A percentile compares a stretch with the other conserved stretches of the same genome.
These are phyloP conservation scores for Voacanga thouarsii DNA, from an alignment of 257 asterid species.

Conservation along the genomic window DNA sequence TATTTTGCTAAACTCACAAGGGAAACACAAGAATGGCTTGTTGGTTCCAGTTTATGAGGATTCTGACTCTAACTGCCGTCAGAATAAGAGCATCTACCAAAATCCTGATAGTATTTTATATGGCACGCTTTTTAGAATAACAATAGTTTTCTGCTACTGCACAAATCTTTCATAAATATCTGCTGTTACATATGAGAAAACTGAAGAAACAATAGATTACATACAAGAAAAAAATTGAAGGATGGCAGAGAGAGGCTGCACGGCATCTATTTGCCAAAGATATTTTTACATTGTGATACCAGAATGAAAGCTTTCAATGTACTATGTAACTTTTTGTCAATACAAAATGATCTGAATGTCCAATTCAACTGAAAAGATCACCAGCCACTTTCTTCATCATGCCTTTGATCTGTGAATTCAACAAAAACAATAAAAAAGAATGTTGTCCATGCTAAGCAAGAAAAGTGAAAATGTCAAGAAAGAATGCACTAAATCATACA, in stretches of 20 bases:
- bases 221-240: not conserved
- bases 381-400: constrained; percentile 70
- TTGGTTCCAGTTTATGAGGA: no score
- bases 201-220: not conserved
- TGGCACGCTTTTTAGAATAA: not conserved
- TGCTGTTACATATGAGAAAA: not conserved
- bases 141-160: not conserved
- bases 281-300: not conserved
- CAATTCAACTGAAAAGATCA: constrained; percentile 42
- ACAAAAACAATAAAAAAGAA: not conserved
- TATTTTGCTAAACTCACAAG: no score
- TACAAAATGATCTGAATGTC: constrained; percentile 8
- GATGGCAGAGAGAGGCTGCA: not conserved
- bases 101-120: not conserved
- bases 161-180: not conserved
- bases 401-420: constrained; percentile 50
- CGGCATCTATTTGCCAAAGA: not conserved
- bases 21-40: no score
- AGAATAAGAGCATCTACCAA: no score
- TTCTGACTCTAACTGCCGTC: no score
- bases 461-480: not conserved
- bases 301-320: not conserved
- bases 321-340: not conserved
- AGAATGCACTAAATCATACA: not conserved
- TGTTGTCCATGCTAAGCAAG: no score